Conservation (phyloP, 768 basidiomycete species). For the Phylloporus sp. region DNA sequence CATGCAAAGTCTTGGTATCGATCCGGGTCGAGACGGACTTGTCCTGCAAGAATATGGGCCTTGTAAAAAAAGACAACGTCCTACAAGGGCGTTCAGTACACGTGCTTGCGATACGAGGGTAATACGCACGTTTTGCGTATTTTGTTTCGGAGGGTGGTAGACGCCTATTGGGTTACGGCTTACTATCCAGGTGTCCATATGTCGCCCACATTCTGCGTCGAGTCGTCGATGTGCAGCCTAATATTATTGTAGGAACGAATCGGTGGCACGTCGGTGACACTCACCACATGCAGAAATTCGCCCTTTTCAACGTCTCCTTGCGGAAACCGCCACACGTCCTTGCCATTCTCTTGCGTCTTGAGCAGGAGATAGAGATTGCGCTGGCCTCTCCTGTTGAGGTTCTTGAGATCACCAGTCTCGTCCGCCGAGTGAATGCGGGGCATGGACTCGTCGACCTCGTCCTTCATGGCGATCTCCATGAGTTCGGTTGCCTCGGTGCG, state of each 20-base stretch:
- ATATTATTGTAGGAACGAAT: not conserved
- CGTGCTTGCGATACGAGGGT: not conserved
- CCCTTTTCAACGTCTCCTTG: constrained; percentile 54
- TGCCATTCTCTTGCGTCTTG: constrained; percentile 41
- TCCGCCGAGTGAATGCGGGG: constrained; percentile 61
- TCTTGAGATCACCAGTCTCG: constrained; percentile 53
- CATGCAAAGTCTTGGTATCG: constrained; percentile 77
- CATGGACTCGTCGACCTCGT: constrained; percentile 58
- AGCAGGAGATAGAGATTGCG: constrained; percentile 88
- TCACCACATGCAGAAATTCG: constrained; percentile 75
- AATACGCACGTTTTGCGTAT: constrained; percentile 34
- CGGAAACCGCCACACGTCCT: constrained; percentile 77
- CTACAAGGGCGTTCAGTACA: constrained; percentile 37
- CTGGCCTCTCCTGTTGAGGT: constrained; percentile 76
- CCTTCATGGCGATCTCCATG: constrained; percentile 54
- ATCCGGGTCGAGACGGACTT: constrained; percentile 56
- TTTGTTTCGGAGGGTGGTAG: constrained; percentile 46
- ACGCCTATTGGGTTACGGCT: constrained; percentile 83
- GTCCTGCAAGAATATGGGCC: constrained; percentile 87
- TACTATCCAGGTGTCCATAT: constrained; percentile 95
- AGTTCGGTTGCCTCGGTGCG: constrained; percentile 46
- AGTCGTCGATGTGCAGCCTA: constrained; percentile 76
- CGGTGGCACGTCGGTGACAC: constrained; percentile 11
- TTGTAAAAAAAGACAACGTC: constrained; percentile 85
- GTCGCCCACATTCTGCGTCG: constrained; percentile 62